Evolutionary conservation across 2,329 filamentous ascomycete species (phyloP).

Genomic region (Albifimbria verrucaria): DNA sequence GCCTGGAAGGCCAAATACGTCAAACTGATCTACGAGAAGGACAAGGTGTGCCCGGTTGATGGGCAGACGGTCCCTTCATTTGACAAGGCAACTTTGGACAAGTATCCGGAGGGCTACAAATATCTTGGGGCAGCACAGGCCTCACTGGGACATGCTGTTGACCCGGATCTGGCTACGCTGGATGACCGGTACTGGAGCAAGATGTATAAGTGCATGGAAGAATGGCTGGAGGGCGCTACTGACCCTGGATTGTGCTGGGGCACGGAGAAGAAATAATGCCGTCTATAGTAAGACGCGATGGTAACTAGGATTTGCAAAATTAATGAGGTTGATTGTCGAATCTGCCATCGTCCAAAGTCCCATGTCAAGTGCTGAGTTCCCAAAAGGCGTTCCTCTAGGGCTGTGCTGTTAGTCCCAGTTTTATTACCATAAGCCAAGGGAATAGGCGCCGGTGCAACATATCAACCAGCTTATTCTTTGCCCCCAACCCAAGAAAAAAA

Average conservation of each 20-base stretch:
- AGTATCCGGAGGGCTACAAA: constrained; percentile 42
- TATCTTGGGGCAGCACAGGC: constrained; percentile 45
- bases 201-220: constrained; percentile 1
- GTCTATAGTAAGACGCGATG: too few relatives aligned
- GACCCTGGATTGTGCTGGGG: neutral
- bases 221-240: neutral
- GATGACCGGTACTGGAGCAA: neutral
- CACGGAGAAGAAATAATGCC: too few relatives aligned
- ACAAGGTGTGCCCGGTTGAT: constrained; percentile 44
- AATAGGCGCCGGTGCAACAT: too few relatives aligned
- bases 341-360: too few relatives aligned
- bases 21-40: constrained; percentile 48
- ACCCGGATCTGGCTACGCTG: constrained; percentile 1
- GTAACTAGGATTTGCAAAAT: too few relatives aligned
- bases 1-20: constrained; percentile 41
- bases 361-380: too few relatives aligned
- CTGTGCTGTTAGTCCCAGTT: too few relatives aligned
- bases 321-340: too few relatives aligned
- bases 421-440: too few relatives aligned
- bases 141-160: constrained; percentile 39
- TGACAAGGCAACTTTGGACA: constrained; percentile 30
- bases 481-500: too few relatives aligned
- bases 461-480: too few relatives aligned
- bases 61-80: constrained; percentile 36
- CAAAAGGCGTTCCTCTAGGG: too few relatives aligned